phyloP scores from a whole-genome alignment of 2,329 filamentous ascomycete species.

The Scedosporium boydii region DNA sequence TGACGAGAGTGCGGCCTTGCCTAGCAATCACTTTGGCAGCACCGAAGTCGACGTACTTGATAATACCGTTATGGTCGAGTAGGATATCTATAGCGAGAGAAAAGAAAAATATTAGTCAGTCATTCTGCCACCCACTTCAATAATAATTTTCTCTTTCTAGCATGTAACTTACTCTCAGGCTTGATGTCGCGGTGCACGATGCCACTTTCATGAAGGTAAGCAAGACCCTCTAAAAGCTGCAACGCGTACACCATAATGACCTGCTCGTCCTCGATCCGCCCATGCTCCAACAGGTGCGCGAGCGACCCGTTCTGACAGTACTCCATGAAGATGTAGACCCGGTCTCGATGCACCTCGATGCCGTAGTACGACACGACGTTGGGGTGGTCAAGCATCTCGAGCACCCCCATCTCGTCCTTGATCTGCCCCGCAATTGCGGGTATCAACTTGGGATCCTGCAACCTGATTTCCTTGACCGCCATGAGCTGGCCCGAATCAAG shows the following conservation, averaged over 20 bases:
- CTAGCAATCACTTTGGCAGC: conserved; percentile 94
- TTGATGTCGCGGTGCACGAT: conserved; percentile 98
- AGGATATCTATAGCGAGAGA: conserved; percentile 61
- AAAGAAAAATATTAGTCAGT: not conserved
- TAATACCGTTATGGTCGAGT: conserved; percentile 93
- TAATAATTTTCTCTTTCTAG: no score
- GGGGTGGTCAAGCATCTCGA: conserved; percentile 91
- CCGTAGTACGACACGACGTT: conserved; percentile 98
- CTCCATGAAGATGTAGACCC: conserved; percentile 99
- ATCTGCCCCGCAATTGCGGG: conserved; percentile 91
- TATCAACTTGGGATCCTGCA: conserved; percentile 94
- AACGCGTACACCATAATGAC: conserved; percentile 95
- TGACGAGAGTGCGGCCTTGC: conserved; percentile 75
- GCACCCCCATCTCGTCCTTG: conserved; percentile 90
- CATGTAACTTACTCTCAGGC: conserved; percentile 68
- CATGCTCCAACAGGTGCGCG: conserved; percentile 82
- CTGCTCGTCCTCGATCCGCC: conserved; percentile 93
- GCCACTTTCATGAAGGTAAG: conserved; percentile 82
- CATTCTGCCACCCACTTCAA: not conserved
- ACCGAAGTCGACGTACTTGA: conserved; percentile 98
- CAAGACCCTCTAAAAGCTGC: conserved; percentile 87
- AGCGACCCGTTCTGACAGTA: conserved; percentile 94
- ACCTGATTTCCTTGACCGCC: conserved; percentile 96
- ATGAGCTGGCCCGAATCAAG: conserved; percentile 92
- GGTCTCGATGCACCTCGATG: conserved; percentile 95